phyloP scores from a whole-genome alignment of 192 early-diverging fungal species.

The Entomortierella lignicola region DNA sequence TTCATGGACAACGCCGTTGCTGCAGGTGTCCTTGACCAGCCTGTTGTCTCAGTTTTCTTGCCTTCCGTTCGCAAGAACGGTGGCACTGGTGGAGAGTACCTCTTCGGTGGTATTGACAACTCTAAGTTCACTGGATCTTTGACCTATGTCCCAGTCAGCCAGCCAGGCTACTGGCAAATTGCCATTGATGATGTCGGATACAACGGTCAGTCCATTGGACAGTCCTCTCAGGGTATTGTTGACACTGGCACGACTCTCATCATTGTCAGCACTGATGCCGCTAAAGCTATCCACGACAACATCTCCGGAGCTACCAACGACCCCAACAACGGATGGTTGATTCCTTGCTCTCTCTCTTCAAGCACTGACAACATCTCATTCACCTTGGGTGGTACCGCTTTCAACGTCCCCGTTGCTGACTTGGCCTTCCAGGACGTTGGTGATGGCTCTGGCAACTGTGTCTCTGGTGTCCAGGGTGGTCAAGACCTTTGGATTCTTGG shows the following conservation, averaged over 20 bases:
- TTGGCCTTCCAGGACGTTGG: slow-evolving; percentile 40
- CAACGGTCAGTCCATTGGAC: slow-evolving; percentile 44
- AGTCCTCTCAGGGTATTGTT: slow-evolving; percentile 56
- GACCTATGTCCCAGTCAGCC: slow-evolving; percentile 63
- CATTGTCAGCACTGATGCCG: slow-evolving; percentile 63
- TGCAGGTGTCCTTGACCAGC: slow-evolving; percentile 62
- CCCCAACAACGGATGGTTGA: slow-evolving; percentile 16
- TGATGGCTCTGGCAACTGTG: slow-evolving; percentile 16
- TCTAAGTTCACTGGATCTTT: slow-evolving; percentile 58
- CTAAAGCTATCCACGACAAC: slow-evolving; percentile 62
- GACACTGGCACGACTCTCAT: slow-evolving; percentile 77
- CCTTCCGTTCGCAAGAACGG: slow-evolving; percentile 57
- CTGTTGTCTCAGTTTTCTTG: slow-evolving; percentile 72
- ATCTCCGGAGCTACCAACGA: slow-evolving; percentile 10
- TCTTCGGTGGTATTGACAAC: slow-evolving; percentile 68
- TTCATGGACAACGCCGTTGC: slow-evolving; percentile 47
- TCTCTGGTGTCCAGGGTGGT: slow-evolving; percentile 44
- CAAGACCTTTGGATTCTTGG: slow-evolving; percentile 62
- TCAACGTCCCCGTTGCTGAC: slow-evolving; percentile 41
- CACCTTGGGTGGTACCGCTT: slow-evolving; percentile 49
- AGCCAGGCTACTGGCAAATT: slow-evolving; percentile 68
- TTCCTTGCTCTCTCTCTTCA: slow-evolving; percentile 14
- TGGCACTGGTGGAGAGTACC: slow-evolving; percentile 58
- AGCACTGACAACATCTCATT: slow-evolving; percentile 32
- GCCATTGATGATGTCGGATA: slow-evolving; percentile 58